Percentiles rank a stretch among this genome's conserved stretches.
Evolutionary conservation across 2,329 filamentous ascomycete genomes (phyloP).

Genomic region (Apiospora rasikravindrae): DNA sequence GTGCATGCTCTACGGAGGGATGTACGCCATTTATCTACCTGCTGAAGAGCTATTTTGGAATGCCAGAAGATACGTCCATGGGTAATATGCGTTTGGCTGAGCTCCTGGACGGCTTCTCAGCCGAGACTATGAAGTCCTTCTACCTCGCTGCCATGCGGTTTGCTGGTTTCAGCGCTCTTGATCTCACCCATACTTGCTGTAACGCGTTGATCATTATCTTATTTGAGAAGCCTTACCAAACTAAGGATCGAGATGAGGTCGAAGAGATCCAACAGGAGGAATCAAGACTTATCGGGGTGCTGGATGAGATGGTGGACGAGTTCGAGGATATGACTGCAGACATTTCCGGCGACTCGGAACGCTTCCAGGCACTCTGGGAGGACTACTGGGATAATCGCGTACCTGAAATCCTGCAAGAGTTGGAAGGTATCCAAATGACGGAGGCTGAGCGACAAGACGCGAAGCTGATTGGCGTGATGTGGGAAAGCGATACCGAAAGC

Average conservation of each 20-base stretch:
- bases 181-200: constrained; percentile 16
- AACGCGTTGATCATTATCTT: neutral
- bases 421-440: neutral
- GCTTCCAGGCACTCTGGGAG: neutral
- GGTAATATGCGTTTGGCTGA: too few relatives aligned
- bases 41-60: neutral
- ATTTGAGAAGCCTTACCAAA: neutral
- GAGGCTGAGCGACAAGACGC: constrained; percentile 5
- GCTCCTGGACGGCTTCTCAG: neutral
- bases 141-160: constrained; percentile 1
- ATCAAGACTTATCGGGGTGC: neutral
- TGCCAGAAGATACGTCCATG: neutral
- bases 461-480: constrained; percentile 16
- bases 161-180: neutral
- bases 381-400: constrained; percentile 16
- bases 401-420: neutral
- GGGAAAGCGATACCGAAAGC: neutral
- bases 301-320: neutral
- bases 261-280: constrained; percentile 17
- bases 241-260: neutral
- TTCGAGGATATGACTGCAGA: neutral
- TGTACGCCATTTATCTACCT: constrained; percentile 16
- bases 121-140: neutral
- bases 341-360: neutral
- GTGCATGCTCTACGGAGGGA: constrained; percentile 1